Conservation (phyloP, 1,139 yeast species). For the Saccharomyces hybrid region DNA sequence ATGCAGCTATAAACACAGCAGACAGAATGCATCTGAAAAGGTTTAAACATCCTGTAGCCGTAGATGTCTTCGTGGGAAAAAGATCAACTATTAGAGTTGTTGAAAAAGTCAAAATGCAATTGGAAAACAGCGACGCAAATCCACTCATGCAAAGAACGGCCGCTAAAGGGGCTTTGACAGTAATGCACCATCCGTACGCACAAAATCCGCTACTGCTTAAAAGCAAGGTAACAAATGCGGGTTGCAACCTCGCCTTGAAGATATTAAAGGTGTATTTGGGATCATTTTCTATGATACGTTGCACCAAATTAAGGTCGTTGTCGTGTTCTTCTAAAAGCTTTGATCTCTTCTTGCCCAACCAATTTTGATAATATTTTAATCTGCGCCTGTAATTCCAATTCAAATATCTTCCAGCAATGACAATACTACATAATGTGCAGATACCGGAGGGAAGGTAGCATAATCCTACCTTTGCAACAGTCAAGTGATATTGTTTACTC, state of each 20-base stretch:
- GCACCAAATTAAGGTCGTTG: slow-evolving; percentile 19
- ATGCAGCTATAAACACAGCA: no score
- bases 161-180: slow-evolving; percentile 42
- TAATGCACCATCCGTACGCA: slow-evolving; percentile 67
- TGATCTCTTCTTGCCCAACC: slow-evolving; percentile 19
- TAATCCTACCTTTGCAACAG: no score
- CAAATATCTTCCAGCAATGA: slow-evolving; percentile 41
- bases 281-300: slow-evolving; percentile 17
- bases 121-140: slow-evolving; percentile 45
- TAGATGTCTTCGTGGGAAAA: slow-evolving; percentile 49
- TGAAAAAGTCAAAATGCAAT: slow-evolving; percentile 44
- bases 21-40: slow-evolving; percentile 47
- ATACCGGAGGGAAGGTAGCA: slow-evolving; percentile 55
- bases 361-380: slow-evolving; percentile 16
- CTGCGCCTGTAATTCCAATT: slow-evolving; percentile 39
- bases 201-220: slow-evolving; percentile 39
- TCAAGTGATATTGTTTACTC: no score
- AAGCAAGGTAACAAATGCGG: slow-evolving; percentile 30
- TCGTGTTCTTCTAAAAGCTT: slow-evolving; percentile 24
- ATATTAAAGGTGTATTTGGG: slow-evolving; percentile 36
- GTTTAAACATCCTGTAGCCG: slow-evolving; percentile 53
- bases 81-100: slow-evolving; percentile 54
- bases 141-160: slow-evolving; percentile 54
- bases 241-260: slow-evolving; percentile 37
- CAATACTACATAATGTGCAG: slow-evolving; percentile 50